Evolutionary conservation across 305 asterid genomes (phyloP), one percentile per base, ranked within the genome.

Genomic region (Solanum chacoense): DNA sequence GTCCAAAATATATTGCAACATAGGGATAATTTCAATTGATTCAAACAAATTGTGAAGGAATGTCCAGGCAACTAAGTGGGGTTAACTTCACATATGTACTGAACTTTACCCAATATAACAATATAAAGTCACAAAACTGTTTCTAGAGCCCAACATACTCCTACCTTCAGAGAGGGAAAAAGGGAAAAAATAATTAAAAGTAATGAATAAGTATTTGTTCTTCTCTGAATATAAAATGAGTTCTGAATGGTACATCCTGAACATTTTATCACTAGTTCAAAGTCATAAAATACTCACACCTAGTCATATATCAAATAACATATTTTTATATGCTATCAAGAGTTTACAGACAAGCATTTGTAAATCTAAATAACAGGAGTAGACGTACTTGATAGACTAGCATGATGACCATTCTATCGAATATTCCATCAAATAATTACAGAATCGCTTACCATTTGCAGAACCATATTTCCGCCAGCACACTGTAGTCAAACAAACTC

Each of bases 1-100:
- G 34, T 90, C 86, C 85, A 95, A 38, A 29, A 95, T 94, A 1
- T 87, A 90, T 98, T 95, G 92, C 18, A 4, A 38, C 28, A 81
- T 81, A 28, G 11, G 26, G 69, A 8, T 59, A 59, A 59, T 59
- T 59, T 59, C 24, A 59, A 20, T 7, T 78, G 29, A 80, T 42
- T 18, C 86, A 16, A 29, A 26, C 10, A 80, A 42, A 26, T 14
- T 28, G 26, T 14, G 35, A 80, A 78, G 85, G 65, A 45, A 42
- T 80, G 86, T 42, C 69, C 71, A 80, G 37, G 26, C 71, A 80
- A 42, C 67, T 80, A 81, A 45, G 18, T 80, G 67, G 11, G 85
- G 26, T 79, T 26, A 40, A 26, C 29, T 78, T 79, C 28, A 28
- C 69, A 80, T 80, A 40, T 80, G 26, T 20, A 16, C 67, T 16